Evolutionary conservation across 1,139 yeast species (phyloP).

Genomic region (Taphrina betulina): DNA sequence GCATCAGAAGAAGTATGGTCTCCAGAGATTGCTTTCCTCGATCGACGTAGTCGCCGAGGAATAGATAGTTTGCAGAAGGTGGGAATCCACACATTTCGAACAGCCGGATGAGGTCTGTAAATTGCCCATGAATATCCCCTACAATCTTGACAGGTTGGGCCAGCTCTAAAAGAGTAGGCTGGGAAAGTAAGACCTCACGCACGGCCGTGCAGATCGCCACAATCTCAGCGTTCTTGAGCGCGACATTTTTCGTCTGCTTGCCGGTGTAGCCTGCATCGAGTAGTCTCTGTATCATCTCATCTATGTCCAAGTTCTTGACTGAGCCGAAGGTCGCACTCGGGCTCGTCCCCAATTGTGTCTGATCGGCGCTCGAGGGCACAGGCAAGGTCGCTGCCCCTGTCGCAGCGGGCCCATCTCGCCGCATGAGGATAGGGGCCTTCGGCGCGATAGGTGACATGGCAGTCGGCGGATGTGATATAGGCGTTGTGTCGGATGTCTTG

Average conservation of each 20-base stretch:
- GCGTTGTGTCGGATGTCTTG: constrained; percentile 25
- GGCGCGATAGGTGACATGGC: constrained; percentile 34
- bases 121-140: constrained; percentile 98
- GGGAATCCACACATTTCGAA: constrained; percentile 98
- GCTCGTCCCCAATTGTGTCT: constrained; percentile 14
- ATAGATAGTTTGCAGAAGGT: constrained; percentile 88
- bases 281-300: constrained; percentile 81
- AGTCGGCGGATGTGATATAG: constrained; percentile 32
- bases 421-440: constrained; percentile 35
- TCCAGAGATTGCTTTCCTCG: constrained; percentile 93
- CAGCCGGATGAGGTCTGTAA: constrained; percentile 81
- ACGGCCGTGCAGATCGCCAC: constrained; percentile 82
- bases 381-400: constrained; percentile 33
- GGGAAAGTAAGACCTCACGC: constrained; percentile 80
- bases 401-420: constrained; percentile 28
- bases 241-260: constrained; percentile 82
- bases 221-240: constrained; percentile 83
- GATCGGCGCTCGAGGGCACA: constrained; percentile 22
- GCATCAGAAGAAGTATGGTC: constrained; percentile 76
- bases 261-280: constrained; percentile 96
- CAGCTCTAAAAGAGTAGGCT: constrained; percentile 83
- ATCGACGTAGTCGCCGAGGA: constrained; percentile 94
- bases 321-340: constrained; percentile 28
- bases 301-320: constrained; percentile 52
- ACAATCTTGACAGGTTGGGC: constrained; percentile 96